phyloP scores from a whole-genome alignment of 345 rosid genomes.

The Orychophragmus violaceus region DNA sequence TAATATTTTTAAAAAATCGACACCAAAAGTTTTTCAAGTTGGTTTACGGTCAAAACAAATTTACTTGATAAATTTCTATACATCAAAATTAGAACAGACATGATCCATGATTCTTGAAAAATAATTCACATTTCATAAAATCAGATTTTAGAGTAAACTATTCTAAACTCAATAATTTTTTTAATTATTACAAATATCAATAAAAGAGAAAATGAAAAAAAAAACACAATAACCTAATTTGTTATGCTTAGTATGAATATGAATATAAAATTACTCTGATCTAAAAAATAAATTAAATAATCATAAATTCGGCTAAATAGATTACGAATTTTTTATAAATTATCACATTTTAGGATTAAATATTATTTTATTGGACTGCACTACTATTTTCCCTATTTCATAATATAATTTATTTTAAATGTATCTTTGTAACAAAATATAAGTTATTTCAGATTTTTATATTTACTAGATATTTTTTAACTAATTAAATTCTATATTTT shows the following conservation, averaged over 20 bases:
- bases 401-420: too few relatives aligned
- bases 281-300: too few relatives aligned
- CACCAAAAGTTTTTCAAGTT: background rate
- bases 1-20: background rate
- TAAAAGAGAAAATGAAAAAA: too few relatives aligned
- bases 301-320: background rate
- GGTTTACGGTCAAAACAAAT: background rate
- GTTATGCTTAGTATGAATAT: too few relatives aligned
- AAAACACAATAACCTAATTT: background rate
- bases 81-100: background rate
- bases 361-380: too few relatives aligned
- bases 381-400: too few relatives aligned
- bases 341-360: background rate
- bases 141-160: background rate
- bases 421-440: too few relatives aligned
- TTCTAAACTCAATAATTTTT: background rate
- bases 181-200: background rate
- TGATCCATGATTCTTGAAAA: background rate
- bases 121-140: background rate
- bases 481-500: too few relatives aligned
- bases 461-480: too few relatives aligned
- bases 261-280: background rate
- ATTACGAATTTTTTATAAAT: background rate
- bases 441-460: too few relatives aligned
- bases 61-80: background rate